Evolutionary conservation across 768 basidiomycete genomes (phyloP).

Genomic region (Auriscalpium vulgare): DNA sequence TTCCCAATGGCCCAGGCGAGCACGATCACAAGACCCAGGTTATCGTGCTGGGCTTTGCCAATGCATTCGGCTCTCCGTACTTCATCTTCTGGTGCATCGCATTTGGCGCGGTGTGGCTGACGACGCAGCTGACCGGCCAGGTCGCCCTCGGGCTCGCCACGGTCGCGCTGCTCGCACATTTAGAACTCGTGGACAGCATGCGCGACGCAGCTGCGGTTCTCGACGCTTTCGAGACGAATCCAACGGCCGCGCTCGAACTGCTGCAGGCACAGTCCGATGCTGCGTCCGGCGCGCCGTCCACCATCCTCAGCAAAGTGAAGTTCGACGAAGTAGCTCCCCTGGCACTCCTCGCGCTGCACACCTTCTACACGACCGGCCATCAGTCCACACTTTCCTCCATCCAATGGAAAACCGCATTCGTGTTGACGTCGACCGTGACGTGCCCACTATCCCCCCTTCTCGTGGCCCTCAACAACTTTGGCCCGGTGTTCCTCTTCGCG

Average conservation of each 20-base stretch:
- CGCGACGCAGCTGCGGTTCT: slow-evolving; percentile 59
- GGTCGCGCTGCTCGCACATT: slow-evolving; percentile 60
- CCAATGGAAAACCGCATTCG: slow-evolving; percentile 93
- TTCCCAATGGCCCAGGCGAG: slow-evolving; percentile 1
- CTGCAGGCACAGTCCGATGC: slow-evolving; percentile 21
- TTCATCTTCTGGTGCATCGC: slow-evolving; percentile 70
- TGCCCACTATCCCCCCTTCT: slow-evolving; percentile 73
- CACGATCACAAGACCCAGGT: slow-evolving; percentile 35
- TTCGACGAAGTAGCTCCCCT: slow-evolving; percentile 70
- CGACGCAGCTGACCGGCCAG: slow-evolving; percentile 79
- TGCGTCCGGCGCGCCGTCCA: slow-evolving; percentile 22
- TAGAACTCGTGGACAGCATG: slow-evolving; percentile 77
- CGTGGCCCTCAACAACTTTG: slow-evolving; percentile 70
- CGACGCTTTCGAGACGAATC: slow-evolving; percentile 40
- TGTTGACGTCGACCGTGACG: slow-evolving; percentile 58
- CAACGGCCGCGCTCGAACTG: slow-evolving; percentile 35
- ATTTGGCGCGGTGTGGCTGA: slow-evolving; percentile 53
- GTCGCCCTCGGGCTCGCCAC: slow-evolving; percentile 58
- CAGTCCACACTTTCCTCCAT: slow-evolving; percentile 83
- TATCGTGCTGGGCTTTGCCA: slow-evolving; percentile 76
- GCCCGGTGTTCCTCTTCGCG: slow-evolving; percentile 59
- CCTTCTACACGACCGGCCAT: slow-evolving; percentile 88
- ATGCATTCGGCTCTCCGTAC: slow-evolving; percentile 85
- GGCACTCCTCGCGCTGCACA: slow-evolving; percentile 65
- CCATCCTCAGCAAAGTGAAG: not conserved